Conservation (phyloP, 805 yeast species). For the Myxozyma mucilagina region DNA sequence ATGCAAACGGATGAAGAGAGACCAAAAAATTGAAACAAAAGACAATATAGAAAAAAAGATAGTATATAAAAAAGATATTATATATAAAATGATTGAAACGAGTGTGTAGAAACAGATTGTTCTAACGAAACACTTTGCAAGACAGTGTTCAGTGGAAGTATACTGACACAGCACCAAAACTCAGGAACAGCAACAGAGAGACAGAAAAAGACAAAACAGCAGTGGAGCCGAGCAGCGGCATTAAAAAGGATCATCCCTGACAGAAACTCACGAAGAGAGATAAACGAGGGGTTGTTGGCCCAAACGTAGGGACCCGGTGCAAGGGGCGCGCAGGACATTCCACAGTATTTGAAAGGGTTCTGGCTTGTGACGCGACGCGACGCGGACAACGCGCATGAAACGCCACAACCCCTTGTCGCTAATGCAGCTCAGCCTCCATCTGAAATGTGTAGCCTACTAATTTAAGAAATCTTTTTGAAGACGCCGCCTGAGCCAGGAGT, state of each 20-base stretch:
- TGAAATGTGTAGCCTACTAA: too few species aligned
- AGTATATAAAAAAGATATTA: neutral
- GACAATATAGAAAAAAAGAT: neutral
- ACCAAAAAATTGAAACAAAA: neutral
- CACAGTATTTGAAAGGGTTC: neutral
- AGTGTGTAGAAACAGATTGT: neutral
- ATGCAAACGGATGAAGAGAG: neutral
- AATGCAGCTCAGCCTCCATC: too few species aligned
- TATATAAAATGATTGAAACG: neutral
- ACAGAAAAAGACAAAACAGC: neutral
- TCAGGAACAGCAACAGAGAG: neutral
- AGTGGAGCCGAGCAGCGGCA: neutral
- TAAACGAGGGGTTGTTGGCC: neutral
- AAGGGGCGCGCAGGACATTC: conserved; percentile 8
- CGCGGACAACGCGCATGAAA: neutral
- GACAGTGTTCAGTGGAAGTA: neutral
- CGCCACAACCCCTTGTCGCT: neutral
- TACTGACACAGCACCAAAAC: neutral
- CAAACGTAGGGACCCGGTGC: conserved; percentile 5
- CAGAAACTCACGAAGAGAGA: neutral
- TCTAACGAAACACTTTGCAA: neutral
- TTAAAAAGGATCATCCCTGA: neutral
- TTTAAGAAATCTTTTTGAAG: too few species aligned
- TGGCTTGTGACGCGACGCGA: neutral
- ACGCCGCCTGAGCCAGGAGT: too few species aligned